Evolutionary conservation across 2,329 filamentous ascomycete species (phyloP), one percentile per base, ranked within the genome.

Genomic region (Talaromyces sp.): DNA sequence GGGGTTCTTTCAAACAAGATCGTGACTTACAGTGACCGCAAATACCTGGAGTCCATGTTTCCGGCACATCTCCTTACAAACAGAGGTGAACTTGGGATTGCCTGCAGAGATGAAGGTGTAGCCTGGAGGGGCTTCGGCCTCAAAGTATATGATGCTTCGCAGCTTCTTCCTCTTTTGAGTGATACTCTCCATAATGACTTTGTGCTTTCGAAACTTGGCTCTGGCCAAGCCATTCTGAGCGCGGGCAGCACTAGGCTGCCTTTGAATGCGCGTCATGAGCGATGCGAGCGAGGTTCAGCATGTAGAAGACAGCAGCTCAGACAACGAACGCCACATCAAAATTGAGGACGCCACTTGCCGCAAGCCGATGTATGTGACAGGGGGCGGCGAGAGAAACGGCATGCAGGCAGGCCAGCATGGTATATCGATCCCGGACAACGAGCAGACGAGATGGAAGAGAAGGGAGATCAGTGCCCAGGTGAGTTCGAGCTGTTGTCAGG

Each of bases 71-170:
- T 87, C 85, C 72, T 87, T 88, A 73, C 83, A 84, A 61, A 80
- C 80, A 54, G 80, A 80, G 18, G 85, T 86, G 56, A 89, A 78
- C 59, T 83, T 80, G 1, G 85, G 84, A 63, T 85, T 83, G 28
- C 86, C 86, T 53, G 84, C 81, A 27, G 84, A 82, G 56, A 88
- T 81, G 67, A 86, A 87, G 0, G 81, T 83, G 69, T 87, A 88
- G n/a, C 85, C 85, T 55, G 74, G 72, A 9, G 85, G 85, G 27
- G 85, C 78, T 65, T 81, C 76, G n/a, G 78, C 74, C 63, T 81
- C 78, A 66, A 85, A 85, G 23, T 82, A 82, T 51, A 82, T 80
- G 60, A 80, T 75, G 63, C 82, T 81, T 59, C 81, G 78, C 54
- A 87, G 77, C 68, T 84, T 87, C 69, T 83, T 85, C 74, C 86